Conservation (phyloP, 1,139 yeast genomes). For the Candida freyschussii region DNA sequence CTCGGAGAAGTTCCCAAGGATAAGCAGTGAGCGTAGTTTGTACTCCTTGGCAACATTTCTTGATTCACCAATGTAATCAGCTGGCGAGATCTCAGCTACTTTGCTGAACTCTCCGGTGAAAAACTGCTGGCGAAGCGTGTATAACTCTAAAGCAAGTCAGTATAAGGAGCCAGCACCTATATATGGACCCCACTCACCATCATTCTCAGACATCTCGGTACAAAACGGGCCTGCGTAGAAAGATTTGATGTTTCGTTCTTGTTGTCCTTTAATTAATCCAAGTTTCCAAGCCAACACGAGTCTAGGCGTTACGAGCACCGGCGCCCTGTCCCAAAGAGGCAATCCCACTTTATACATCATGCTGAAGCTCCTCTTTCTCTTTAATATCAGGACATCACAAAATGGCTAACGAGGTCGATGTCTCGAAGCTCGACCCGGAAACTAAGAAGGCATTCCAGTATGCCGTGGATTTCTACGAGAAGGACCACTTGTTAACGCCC, state of each 20-base stretch:
- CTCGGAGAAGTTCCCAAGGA: constrained; percentile 10
- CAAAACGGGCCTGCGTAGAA: no score
- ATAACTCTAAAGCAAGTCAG: constrained; percentile 13
- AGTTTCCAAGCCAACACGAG: no score
- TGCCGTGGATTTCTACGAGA: constrained; percentile 25
- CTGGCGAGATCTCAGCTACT: constrained; percentile 9
- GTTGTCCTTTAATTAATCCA: no score
- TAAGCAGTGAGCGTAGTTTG: constrained; percentile 18
- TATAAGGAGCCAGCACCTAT: neutral
- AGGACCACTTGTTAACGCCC: constrained; percentile 21
- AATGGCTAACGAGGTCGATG: constrained; percentile 5
- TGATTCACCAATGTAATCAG: constrained; percentile 13
- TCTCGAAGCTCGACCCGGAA: constrained; percentile 12
- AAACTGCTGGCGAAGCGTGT: constrained; percentile 22
- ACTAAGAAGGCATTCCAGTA: constrained; percentile 20
- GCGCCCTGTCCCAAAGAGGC: no score
- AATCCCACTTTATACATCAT: no score
- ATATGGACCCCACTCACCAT: constrained; percentile 5
- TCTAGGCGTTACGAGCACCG: no score
- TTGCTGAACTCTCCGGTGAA: constrained; percentile 21
- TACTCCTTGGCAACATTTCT: constrained; percentile 13
- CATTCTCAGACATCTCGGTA: constrained; percentile 4
- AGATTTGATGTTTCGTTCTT: no score
- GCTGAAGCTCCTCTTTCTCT: no score
- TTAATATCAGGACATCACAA: no score